Base-by-base conservation (phyloP, 129 eudicot genomes). In the Flaveria ramosissima region DNA sequence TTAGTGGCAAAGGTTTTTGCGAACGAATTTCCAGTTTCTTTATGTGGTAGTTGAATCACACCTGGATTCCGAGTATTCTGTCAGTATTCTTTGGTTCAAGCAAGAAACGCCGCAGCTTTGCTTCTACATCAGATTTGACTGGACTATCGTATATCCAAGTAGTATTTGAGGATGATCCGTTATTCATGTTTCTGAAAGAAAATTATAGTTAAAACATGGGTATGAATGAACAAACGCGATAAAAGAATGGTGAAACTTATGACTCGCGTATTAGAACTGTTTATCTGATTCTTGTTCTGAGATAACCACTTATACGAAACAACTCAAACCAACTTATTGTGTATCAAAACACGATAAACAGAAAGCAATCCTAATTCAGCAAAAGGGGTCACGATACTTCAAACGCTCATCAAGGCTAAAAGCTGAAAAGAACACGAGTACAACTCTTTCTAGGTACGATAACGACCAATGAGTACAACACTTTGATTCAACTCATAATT, bases 11-110 rank as follows among this genome's bases (percentile, higher is more conserved):
- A 27, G 61, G 24, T 9, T 57, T 57, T 21, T 9, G 27, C 14
- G 32, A 10, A 16, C 0, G 16, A 20, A 57, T 21, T 57, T 57
- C 64, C 0, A 1, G 7, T 57, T 3, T 2, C 32, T 57, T 9
- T 57, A 21, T 57, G 64, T 57, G 3, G 13, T 21, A 20, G 27
- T 20, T 8, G 19, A 11, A 57, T 21, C 30, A 43, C 60, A 91
- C 98, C 98, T 93, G 98, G 77, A 93, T 89, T 79, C 98, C 98
- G 69, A 93, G 90, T 78, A 93, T 86, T 77, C 80, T 89, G 77
- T 81, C 85, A 72, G 89, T 86, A 81, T 87, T 81, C 16, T 89
- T 89, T 74, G 89, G 74, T 72, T 89, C 93, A 73, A 87, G 75
- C 81, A 93, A 81, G 70, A 87, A 86, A 45, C 56, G 71, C 80